Conservation (phyloP, 192 early-diverging fungal genomes). For the Entomortierella chlamydospora region DNA sequence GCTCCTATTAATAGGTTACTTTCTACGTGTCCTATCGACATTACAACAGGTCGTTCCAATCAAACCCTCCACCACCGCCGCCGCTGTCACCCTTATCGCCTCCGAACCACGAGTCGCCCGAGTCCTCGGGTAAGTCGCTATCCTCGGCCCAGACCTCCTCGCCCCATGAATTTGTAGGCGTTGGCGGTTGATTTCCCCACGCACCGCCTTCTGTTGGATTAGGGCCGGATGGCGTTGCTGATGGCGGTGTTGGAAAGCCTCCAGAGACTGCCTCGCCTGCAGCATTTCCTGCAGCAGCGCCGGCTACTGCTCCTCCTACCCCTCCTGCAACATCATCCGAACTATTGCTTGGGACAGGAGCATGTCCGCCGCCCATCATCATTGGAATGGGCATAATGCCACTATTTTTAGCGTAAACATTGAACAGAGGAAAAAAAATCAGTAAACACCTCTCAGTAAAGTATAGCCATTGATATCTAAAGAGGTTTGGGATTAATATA, state of each 20-base stretch:
- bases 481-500: not conserved
- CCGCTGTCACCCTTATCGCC: slow-evolving; percentile 1
- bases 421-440: not conserved
- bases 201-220: not conserved
- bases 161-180: slow-evolving; percentile 45
- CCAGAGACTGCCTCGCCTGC: slow-evolving; percentile 30
- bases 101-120: slow-evolving; percentile 41
- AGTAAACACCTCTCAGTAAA: not conserved
- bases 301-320: slow-evolving; percentile 33
- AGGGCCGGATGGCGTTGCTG: slow-evolving; percentile 3
- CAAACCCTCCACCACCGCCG: slow-evolving; percentile 30
- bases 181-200: slow-evolving; percentile 10
- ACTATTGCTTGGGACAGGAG: slow-evolving; percentile 34
- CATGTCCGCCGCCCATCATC: slow-evolving; percentile 58
- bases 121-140: slow-evolving; percentile 18
- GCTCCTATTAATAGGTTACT: not conserved
- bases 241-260: slow-evolving; percentile 10
- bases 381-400: slow-evolving; percentile 56
- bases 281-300: slow-evolving; percentile 15
- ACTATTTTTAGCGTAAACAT: slow-evolving; percentile 28
- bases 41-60: slow-evolving; percentile 31
- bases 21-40: not conserved
- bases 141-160: slow-evolving; percentile 59
- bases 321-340: slow-evolving; percentile 10
- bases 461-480: not conserved